A percentile compares a stretch with the other conserved stretches of the same genome.
Evolutionary conservation across 2,329 filamentous ascomycete species (phyloP).

Genomic region (Trichophyton schoenleinii): DNA sequence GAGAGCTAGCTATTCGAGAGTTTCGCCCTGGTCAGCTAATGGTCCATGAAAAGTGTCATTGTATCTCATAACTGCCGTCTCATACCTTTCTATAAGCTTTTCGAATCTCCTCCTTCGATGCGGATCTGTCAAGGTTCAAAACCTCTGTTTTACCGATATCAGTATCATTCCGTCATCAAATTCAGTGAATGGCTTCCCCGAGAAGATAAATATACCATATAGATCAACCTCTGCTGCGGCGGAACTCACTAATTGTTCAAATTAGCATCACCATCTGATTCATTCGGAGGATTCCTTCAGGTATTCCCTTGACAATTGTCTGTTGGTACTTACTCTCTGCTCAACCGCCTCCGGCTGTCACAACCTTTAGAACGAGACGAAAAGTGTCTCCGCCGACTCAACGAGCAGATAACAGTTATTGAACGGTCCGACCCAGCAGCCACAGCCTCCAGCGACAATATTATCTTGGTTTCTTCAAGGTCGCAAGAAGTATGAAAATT

Average conservation of each 20-base stretch:
- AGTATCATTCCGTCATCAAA: background rate
- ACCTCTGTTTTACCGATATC: constrained; percentile 48
- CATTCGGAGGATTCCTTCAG: background rate
- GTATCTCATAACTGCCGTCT: constrained; percentile 8
- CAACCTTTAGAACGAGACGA: background rate
- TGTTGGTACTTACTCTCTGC: background rate
- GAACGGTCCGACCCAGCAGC: background rate
- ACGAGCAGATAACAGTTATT: background rate
- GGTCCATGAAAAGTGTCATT: background rate
- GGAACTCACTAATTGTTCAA: constrained; percentile 21
- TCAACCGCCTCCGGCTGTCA: background rate
- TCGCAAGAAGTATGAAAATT: background rate
- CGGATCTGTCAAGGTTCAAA: constrained; percentile 59
- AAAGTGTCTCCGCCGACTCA: background rate
- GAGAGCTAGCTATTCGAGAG: constrained; percentile 55
- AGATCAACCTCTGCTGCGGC: constrained; percentile 43
- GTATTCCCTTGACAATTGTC: background rate
- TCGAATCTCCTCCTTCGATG: constrained; percentile 71
- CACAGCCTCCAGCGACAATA: background rate
- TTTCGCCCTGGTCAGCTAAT: background rate
- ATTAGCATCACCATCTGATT: background rate
- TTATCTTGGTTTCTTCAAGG: background rate
- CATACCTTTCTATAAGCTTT: constrained; percentile 89
- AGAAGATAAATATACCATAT: constrained; percentile 39
- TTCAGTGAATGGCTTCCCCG: background rate